Evolutionary conservation across 108 stramenopile genomes (phyloP).

Genomic region (Mediolabrus comicus): DNA sequence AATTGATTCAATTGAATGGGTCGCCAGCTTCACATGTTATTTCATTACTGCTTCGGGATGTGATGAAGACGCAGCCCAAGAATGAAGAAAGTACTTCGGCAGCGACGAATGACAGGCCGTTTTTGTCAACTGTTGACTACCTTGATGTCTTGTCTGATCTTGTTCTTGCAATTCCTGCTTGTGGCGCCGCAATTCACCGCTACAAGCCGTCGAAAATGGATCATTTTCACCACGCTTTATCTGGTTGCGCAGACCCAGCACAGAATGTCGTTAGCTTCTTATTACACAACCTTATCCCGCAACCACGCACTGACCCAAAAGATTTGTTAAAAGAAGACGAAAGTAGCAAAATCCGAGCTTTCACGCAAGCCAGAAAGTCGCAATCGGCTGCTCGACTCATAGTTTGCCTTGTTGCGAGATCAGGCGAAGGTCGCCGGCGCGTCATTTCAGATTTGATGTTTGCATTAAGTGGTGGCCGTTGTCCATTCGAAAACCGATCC

Average conservation of each 20-base stretch:
- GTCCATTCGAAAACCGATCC: conserved; percentile 12
- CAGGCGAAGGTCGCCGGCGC: conserved; percentile 89
- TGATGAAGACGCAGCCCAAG: conserved; percentile 17
- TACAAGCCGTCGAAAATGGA: conserved; percentile 46
- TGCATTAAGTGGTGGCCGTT: conserved; percentile 72
- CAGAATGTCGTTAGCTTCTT: conserved; percentile 82
- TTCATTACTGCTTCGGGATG: conserved; percentile 52
- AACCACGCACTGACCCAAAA: conserved; percentile 54
- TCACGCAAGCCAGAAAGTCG: conserved; percentile 48
- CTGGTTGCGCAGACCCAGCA: conserved; percentile 68
- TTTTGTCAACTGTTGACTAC: conserved; percentile 65
- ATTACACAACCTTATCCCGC: conserved; percentile 81
- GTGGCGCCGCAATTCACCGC: conserved; percentile 84
- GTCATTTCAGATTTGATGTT: conserved; percentile 82
- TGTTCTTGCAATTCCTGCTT: conserved; percentile 86
- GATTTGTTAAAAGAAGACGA: background rate
- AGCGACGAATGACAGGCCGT: conserved; percentile 25
- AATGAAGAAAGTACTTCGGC: background rate
- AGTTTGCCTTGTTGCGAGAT: conserved; percentile 83
- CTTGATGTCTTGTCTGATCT: conserved; percentile 87
- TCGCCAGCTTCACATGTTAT: conserved; percentile 58
- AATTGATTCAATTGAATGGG: conserved; percentile 40
- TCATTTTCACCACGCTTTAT: conserved; percentile 63
- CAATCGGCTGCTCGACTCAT: conserved; percentile 78
- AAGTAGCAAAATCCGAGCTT: conserved; percentile 22